Evolutionary conservation across 495 filamentous ascomycete species (phyloP).

Genomic region (Penicillium goetzii): DNA sequence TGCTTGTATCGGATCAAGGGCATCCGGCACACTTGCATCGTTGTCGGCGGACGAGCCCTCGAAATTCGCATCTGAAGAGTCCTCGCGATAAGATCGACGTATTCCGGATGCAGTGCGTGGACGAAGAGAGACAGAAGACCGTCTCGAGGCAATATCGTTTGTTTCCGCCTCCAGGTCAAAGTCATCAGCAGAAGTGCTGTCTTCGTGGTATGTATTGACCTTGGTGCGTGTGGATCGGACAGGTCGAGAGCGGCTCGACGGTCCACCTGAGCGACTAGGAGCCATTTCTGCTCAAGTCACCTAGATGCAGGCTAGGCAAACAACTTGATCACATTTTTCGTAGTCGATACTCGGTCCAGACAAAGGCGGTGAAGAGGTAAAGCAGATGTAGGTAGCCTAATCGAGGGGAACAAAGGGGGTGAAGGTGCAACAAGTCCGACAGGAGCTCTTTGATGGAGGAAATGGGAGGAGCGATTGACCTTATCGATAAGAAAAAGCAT

Average conservation of each 20-base stretch:
- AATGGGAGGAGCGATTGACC: constrained; percentile 24
- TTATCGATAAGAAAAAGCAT: constrained; percentile 33
- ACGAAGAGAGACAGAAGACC: constrained; percentile 38
- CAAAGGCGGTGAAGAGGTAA: neutral
- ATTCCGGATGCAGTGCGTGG: constrained; percentile 39
- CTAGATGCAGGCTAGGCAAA: neutral
- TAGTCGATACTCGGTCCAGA: neutral
- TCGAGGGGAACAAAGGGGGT: neutral
- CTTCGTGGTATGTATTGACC: constrained; percentile 48
- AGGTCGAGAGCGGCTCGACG: constrained; percentile 35
- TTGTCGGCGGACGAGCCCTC: constrained; percentile 18
- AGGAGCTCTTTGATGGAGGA: constrained; percentile 8
- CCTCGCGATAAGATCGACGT: constrained; percentile 49
- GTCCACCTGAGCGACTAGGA: constrained; percentile 26
- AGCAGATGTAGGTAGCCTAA: neutral
- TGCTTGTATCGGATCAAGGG: neutral
- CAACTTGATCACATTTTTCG: neutral
- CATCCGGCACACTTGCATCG: constrained; percentile 16
- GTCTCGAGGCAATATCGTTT: constrained; percentile 15
- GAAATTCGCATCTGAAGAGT: constrained; percentile 43
- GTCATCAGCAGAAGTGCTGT: constrained; percentile 38
- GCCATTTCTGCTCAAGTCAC: constrained; percentile 28
- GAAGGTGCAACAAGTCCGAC: neutral
- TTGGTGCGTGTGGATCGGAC: constrained; percentile 44
- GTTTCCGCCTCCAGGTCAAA: constrained; percentile 20